phyloP scores from a whole-genome alignment of 139 green algal genomes.

The Chlorella sorokiniana region DNA sequence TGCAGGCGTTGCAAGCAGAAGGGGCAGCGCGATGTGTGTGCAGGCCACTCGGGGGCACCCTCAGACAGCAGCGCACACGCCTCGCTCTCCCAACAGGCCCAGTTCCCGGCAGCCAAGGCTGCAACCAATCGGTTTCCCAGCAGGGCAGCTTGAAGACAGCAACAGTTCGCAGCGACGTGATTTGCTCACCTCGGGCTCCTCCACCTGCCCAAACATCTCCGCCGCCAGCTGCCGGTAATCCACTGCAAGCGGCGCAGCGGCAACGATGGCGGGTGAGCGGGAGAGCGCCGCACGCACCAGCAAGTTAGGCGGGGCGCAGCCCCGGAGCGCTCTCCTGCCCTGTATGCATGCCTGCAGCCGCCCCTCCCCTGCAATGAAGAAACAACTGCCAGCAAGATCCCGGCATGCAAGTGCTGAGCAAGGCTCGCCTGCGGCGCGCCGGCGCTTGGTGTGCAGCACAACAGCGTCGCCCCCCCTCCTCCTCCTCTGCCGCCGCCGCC shows the following conservation, averaged over 20 bases:
- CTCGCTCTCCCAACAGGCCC: no score
- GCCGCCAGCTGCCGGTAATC: conserved; percentile 23
- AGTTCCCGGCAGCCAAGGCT: no score
- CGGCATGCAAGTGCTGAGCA: background rate
- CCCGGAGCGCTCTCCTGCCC: no score
- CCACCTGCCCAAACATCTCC: conserved; percentile 18
- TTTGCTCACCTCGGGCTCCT: background rate
- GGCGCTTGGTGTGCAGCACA: conserved; percentile 23
- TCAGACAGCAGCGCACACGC: no score
- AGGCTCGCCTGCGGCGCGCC: background rate
- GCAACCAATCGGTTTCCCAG: no score
- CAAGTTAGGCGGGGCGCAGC: no score
- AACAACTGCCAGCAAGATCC: background rate
- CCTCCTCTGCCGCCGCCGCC: background rate
- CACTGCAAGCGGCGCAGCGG: background rate
- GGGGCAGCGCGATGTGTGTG: background rate
- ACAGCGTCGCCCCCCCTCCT: background rate
- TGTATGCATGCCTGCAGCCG: no score
- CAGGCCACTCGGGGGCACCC: conserved; percentile 23
- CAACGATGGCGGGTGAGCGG: background rate
- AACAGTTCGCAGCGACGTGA: no score
- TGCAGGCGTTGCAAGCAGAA: background rate
- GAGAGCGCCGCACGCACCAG: background rate
- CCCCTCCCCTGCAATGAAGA: no score
- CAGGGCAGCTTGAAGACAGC: no score